Base-by-base conservation (phyloP, 352 stramenopile genomes). In the Globisporangium uncinulatum region DNA sequence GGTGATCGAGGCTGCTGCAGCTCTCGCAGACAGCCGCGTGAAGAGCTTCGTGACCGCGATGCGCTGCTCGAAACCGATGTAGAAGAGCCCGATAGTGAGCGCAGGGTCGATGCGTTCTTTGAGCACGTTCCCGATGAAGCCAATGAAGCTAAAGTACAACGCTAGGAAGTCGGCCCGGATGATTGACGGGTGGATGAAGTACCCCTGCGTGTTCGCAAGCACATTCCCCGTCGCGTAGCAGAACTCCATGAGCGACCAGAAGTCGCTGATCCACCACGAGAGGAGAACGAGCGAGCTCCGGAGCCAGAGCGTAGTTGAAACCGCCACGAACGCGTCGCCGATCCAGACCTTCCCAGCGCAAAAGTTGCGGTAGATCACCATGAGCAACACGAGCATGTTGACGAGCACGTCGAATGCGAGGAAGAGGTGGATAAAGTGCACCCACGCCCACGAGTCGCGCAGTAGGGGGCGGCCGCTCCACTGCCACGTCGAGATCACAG, bases 181-280 rank as follows among this genome's bases (percentile, higher is more conserved):
- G 14, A 81, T 50, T 4, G 63, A 52, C 0, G 61, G 54, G 19
- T 75, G 61, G 48, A 78, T 68, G 42, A 66, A 71, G 24, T 73
- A 56, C 4, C 65, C 54, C 19, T 76, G 65, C 6, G 62, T 67
- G 6, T 41, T 51, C 0, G 66, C n/a, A 7, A 49, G 7, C 43
- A 31, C 15, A 20, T 73, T 72, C 4, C 59, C 63, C 19, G 69
- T 51, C 4, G 66, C 57, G 32, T 66, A 62, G 15, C 19, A 54
- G 48, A 73, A 66, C 34, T 79, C 72, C 0, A 50, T 59, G 39
- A 79, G 63, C 4, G 65, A 63, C 67, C 65, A 79, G 44, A 61
- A 74, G 20, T 59, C 68, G 52, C 78, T 74, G 36, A 81, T 34
- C 1, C 63, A 44, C 29, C 59, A 74, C 50, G 62, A 69, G 9